Base-by-base conservation (phyloP, 176 grass and related monocot genomes). In the Triticum turgidum region DNA sequence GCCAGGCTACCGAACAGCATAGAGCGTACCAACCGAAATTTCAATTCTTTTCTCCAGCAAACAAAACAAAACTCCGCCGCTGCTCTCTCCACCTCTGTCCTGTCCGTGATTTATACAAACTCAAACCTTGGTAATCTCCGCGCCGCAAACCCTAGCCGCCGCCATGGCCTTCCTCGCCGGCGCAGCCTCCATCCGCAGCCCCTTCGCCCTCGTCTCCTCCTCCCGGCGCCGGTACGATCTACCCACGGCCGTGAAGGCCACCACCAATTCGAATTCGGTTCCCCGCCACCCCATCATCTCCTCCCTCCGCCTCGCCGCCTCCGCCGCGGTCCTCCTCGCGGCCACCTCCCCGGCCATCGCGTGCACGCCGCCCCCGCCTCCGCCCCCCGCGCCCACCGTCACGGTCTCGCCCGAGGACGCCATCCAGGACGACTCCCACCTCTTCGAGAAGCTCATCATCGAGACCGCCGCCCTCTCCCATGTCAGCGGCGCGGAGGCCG, bases 401-500 rank as follows among this genome's bases (percentile, higher is more conserved):
- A 34, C 89, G 5, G 69, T 73, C 54, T 74, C 82, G 7, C 2
- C 79, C 38, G 81, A 89, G 73, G 82, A 85, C 9, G 1, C 83
- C 76, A 14, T 73, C 52, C 38, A 73, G 14, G 82, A 83, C 49
- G 78, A 56, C 42, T 77, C 89, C 33, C 78, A 69, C 37, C 38
- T 66, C 59, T 88, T 95, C 35, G 90, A 94, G 81, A 87, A 88
- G 78, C 89, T 95, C 64, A 76, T 90, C 73, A 72, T 90, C 77
- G 87, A 91, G 88, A 90, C 95, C 21, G 85, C 90, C n/a, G 70
- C 73, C 64, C 87, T 98, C 80, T 69, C 87, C 49, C 65, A 73
- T 62, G 35, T 29, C 47, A 76, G 85, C 58, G 22, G 83, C 33
- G 83, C 58, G 20, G 87, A 70, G 5, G 77, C 80, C 1, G 91